Evolutionary conservation across 495 filamentous ascomycete genomes (phyloP).

Genomic region (Neurospora sp.): DNA sequence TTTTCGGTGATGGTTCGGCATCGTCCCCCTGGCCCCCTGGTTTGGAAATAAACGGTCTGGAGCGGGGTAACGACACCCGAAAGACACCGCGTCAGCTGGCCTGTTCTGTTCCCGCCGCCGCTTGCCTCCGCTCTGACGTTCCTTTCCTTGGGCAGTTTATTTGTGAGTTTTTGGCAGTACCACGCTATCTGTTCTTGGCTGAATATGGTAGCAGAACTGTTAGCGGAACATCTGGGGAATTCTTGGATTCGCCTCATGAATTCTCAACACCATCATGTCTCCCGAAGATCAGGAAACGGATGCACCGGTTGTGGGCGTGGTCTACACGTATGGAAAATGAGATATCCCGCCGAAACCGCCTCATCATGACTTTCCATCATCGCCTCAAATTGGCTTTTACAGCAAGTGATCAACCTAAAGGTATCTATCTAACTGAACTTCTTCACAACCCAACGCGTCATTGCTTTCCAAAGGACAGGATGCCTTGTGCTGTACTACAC

Average conservation of each 20-base stretch:
- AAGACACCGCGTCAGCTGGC: background rate
- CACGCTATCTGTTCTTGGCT: background rate
- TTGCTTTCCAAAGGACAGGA: background rate
- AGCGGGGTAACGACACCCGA: too few relatives aligned
- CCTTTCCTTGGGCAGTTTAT: background rate
- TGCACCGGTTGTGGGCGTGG: background rate
- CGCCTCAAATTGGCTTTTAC: background rate
- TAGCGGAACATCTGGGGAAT: background rate
- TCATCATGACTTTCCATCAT: background rate
- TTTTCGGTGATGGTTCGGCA: conserved; percentile 22
- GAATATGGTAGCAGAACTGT: background rate
- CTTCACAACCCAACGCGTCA: background rate
- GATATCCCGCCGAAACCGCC: background rate
- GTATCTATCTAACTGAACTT: too few relatives aligned
- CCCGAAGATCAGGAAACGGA: background rate
- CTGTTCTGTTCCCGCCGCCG: background rate
- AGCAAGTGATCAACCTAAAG: background rate
- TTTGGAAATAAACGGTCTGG: background rate
- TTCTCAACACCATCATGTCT: background rate
- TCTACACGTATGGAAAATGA: background rate
- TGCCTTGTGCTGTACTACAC: background rate
- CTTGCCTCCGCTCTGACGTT: background rate
- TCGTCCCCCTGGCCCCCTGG: background rate
- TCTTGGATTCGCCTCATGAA: background rate
- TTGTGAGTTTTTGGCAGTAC: background rate